Base-by-base conservation (phyloP, 2,329 filamentous ascomycete genomes). In the Tolypocladium inflatum region DNA sequence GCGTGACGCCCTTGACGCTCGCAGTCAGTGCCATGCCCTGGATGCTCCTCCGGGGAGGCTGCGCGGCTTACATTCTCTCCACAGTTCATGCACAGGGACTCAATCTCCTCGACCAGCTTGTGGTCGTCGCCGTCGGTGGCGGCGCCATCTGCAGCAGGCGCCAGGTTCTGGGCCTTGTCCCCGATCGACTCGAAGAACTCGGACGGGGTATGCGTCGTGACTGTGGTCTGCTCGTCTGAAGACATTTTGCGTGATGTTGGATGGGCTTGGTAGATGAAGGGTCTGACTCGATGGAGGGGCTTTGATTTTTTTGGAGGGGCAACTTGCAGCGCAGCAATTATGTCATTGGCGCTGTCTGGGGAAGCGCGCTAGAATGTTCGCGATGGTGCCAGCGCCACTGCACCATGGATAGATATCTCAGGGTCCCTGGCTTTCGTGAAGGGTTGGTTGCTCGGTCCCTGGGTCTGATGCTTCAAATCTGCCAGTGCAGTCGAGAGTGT, bases 11-110 rank as follows among this genome's bases (percentile, higher is more conserved):
- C 89, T 95, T 43, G 13, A 54, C 4, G 37, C 42, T 53, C 61
- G 2, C 9, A 39, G 45, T 52, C 26, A n/a, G 17, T 23, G 48
- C 56, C 42, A 11, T 23, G 55, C 54, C 37, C 33, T 39, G 11
- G 41, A 9, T 3, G 4, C 4, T 30, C n/a, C 11, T 48, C 10
- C 55, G 21, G 39, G 23, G n/a, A 13, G 38, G 10, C 6, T 7
- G 52, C 23, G 55, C 26, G 33, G 71, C 78, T 67, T 76, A 89
- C 88, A 80, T 91, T 89, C 65, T 91, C 79, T 65, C 86, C 83
- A 74, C 89, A 93, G 77, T 90, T 91, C 89, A 93, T 92, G 78
- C 89, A 93, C 26, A 93, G 79, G 63, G 87, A 90, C 73, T 92
- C 88, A 61, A 87, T 86, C 73, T 87, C 82, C 63, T 88, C 83